A percentile compares a stretch with the other conserved stretches of the same genome.
Conservation (phyloP, 2,329 filamentous ascomycete genomes). For the Cercospora sp. region DNA sequence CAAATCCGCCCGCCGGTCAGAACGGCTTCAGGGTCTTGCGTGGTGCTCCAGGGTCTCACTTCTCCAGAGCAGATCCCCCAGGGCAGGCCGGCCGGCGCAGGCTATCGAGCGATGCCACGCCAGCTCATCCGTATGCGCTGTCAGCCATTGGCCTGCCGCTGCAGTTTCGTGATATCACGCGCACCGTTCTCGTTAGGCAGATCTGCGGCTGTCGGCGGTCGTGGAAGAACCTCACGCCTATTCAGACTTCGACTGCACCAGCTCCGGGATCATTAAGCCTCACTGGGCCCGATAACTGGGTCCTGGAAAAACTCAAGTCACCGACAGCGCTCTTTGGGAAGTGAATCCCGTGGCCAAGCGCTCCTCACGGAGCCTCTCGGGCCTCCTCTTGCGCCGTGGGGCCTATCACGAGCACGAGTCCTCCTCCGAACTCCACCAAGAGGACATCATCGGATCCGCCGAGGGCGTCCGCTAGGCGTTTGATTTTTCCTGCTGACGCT, state of each 20-base stretch:
- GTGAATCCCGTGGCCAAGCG: constrained; percentile 14
- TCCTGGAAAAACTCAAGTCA: constrained; percentile 14
- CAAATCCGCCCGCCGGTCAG: not conserved
- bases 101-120: not conserved
- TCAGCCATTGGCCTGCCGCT: not conserved
- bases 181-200: not conserved
- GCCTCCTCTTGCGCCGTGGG: not conserved
- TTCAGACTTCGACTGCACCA: constrained; percentile 15
- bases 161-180: not conserved
- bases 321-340: constrained; percentile 14
- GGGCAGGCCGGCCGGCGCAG: not conserved
- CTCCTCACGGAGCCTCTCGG: constrained; percentile 9
- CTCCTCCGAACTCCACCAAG: constrained; percentile 4
- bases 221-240: constrained; percentile 22
- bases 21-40: constrained; percentile 1
- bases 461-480: constrained; percentile 11
- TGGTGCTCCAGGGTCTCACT: not conserved
- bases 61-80: not conserved
- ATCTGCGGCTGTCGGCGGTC: constrained; percentile 9
- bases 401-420: constrained; percentile 11
- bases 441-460: constrained; percentile 17
- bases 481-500: constrained; percentile 20
- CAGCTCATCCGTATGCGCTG: not conserved
- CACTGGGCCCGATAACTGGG: constrained; percentile 6
- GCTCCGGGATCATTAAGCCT: constrained; percentile 5